phyloP scores from a whole-genome alignment of 768 basidiomycete species.

The Hypsizygus marmoreus region DNA sequence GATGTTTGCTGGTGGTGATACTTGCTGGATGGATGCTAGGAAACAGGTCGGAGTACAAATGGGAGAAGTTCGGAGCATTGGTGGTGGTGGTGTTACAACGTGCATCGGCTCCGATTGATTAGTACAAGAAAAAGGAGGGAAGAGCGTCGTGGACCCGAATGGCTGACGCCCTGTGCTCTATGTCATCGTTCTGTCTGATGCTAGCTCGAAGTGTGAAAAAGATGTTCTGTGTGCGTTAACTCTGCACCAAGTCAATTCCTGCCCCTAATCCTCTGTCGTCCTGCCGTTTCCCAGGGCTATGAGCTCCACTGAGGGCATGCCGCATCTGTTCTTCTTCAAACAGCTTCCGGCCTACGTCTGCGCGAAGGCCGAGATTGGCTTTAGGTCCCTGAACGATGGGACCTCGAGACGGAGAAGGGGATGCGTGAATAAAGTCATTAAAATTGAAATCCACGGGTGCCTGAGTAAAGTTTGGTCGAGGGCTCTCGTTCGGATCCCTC shows the following conservation, averaged over 20 bases:
- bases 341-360: slow-evolving; percentile 65
- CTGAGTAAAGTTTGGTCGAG: slow-evolving; percentile 37
- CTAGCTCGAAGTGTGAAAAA: slow-evolving; percentile 5
- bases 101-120: slow-evolving; percentile 39
- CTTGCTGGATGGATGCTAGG: slow-evolving; percentile 14
- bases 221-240: slow-evolving; percentile 23
- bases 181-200: slow-evolving; percentile 16
- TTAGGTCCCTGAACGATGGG: slow-evolving; percentile 33
- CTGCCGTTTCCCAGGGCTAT: slow-evolving; percentile 26
- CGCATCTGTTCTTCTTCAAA: slow-evolving; percentile 73
- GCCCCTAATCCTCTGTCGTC: slow-evolving; percentile 38
- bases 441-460: slow-evolving; percentile 56
- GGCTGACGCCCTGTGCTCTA: slow-evolving; percentile 19
- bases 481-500: slow-evolving; percentile 25
- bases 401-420: slow-evolving; percentile 57
- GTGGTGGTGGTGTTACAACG: slow-evolving; percentile 40
- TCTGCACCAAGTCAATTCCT: slow-evolving; percentile 47
- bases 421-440: slow-evolving; percentile 73
- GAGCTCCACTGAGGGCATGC: slow-evolving; percentile 30
- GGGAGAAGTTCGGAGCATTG: slow-evolving; percentile 14
- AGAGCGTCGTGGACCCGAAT: slow-evolving; percentile 13
- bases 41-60: slow-evolving; percentile 17
- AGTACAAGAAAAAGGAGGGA: slow-evolving; percentile 38
- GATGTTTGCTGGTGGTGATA: slow-evolving; percentile 15
- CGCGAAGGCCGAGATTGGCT: slow-evolving; percentile 51